Evolutionary conservation across 73 alveolate genomes (phyloP), one percentile per base, ranked within the genome.

Genomic region (Tetrahymena elliotti): DNA sequence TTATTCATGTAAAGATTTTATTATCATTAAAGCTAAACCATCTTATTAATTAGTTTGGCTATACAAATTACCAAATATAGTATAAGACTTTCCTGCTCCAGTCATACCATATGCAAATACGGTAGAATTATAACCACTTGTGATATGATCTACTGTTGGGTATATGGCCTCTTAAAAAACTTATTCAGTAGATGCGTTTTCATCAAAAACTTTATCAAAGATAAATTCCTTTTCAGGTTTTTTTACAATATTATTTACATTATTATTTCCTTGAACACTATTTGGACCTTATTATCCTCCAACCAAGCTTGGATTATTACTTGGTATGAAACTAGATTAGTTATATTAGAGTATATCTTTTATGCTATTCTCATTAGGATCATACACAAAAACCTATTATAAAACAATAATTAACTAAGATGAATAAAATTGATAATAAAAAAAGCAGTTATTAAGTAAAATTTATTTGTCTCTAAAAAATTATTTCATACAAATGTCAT

Each of bases 81-180:
- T 98, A 94, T 97, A 97, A 35, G 99, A 98, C 93, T 98, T 98
- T 2, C 99, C 99, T 38, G 99, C 95, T 9, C 98, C 97, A 20
- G 99, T 98, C 93, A 97, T 97, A 0, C 99, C 99, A 98, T 98
- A 98, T 38, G 99, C 98, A 33, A 98, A 93, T 2, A 98, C 96
- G 41, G 99, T 97, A 3, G 99, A 99, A 95, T 98, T 98, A 94
- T 97, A 98, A 10, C 99, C 99, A 15, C 96, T 97, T 36, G 98
- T 35, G 33, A 98, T 97, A 94, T 97, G 96, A 93, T 98, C 99
- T 24, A 99, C 96, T 54, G 98, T 98, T 24, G 99, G 99, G 40
- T 97, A 95, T 35, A 99, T 99, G 33, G 99, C 99, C 31, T 93
- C 94, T 52, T 97, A 95, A 95, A 98, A 98, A 10, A 98, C 98